Evolutionary conservation across 2,329 filamentous ascomycete species (phyloP).

Genomic region (Talaromyces sp.): DNA sequence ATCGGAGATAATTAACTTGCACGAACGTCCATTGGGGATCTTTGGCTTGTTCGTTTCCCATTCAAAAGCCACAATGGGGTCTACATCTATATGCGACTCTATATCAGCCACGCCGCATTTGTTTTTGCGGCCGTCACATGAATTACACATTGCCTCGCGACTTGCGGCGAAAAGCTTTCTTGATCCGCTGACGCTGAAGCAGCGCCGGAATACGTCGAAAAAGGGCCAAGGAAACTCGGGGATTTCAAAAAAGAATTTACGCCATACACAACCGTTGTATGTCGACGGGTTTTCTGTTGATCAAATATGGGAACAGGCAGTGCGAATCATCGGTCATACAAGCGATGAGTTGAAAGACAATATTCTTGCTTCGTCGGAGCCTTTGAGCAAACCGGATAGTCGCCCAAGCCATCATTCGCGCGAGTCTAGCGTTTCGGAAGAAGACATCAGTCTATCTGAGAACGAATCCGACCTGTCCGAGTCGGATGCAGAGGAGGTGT

Average conservation of each 20-base stretch:
- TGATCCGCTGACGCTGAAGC: slow-evolving; percentile 72
- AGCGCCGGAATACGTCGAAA: slow-evolving; percentile 60
- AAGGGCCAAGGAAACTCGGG: not conserved
- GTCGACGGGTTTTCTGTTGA: slow-evolving; percentile 79
- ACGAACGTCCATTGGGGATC: not conserved
- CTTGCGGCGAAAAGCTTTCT: slow-evolving; percentile 74
- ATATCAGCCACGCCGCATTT: slow-evolving; percentile 60
- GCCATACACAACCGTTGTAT: slow-evolving; percentile 63
- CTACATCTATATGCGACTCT: slow-evolving; percentile 12
- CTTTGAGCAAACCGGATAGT: slow-evolving; percentile 8
- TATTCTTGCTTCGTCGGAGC: slow-evolving; percentile 28
- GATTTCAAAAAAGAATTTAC: slow-evolving; percentile 61
- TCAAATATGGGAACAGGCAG: slow-evolving; percentile 93
- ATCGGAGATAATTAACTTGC: not conserved
- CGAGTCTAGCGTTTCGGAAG: not conserved
- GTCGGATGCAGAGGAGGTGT: not conserved
- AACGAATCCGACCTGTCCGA: not conserved
- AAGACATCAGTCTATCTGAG: not conserved
- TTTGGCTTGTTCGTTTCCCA: not conserved
- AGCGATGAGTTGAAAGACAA: slow-evolving; percentile 49
- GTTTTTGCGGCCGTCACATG: slow-evolving; percentile 69
- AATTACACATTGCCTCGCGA: slow-evolving; percentile 65
- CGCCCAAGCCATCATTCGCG: not conserved
- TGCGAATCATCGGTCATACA: slow-evolving; percentile 69
- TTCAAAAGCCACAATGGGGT: not conserved